phyloP scores from a whole-genome alignment of 2,329 filamentous ascomycete genomes.

The Aspergillus fischeri region DNA sequence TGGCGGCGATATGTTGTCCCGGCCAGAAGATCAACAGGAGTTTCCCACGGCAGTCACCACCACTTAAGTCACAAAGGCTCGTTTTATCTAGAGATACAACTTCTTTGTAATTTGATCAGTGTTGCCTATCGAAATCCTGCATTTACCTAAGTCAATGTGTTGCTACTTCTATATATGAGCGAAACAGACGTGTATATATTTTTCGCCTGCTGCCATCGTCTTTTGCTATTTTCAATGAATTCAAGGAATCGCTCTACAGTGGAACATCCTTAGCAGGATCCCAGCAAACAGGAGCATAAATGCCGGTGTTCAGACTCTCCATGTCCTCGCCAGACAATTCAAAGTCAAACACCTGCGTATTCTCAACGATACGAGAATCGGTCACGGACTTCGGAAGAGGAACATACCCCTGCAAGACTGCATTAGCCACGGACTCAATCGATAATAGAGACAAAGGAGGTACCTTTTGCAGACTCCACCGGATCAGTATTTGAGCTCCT shows the following conservation, averaged over 20 bases:
- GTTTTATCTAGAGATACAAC: not conserved
- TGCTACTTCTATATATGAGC: not conserved
- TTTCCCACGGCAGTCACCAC: too few relatives aligned
- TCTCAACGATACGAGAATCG: constrained; percentile 57
- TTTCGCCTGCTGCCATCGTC: not conserved
- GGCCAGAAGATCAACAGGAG: constrained; percentile 3
- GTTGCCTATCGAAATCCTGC: not conserved
- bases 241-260: constrained; percentile 8
- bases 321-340: constrained; percentile 57
- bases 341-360: constrained; percentile 58
- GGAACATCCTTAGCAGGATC: constrained; percentile 44
- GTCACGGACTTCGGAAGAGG: constrained; percentile 62
- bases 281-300: constrained; percentile 57
- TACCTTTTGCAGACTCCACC: constrained; percentile 60
- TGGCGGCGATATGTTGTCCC: constrained; percentile 31
- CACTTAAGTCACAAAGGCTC: not conserved
- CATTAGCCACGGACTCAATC: too few relatives aligned
- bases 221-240: not conserved
- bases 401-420: constrained; percentile 49
- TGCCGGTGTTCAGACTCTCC: constrained; percentile 50
- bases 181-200: not conserved
- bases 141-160: not conserved
- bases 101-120: not conserved
- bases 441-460: not conserved
- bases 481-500: constrained; percentile 54